Conservation (phyloP, 2,329 filamentous ascomycete genomes). For the Paecilomyces sp. region DNA sequence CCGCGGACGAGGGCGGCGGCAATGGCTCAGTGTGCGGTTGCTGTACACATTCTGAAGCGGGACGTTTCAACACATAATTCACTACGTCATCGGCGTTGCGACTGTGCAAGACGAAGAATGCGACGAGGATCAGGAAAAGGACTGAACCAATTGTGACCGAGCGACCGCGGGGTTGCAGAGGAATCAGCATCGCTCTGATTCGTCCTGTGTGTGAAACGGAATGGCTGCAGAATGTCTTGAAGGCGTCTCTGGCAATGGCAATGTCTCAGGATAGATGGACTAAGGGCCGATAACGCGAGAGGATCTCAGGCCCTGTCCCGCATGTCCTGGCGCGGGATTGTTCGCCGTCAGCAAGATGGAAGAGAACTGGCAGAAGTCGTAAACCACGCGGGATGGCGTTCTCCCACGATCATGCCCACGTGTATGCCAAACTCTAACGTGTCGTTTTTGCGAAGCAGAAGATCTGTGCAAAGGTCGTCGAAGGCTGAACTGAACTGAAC, state of each 20-base stretch:
- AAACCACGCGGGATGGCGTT: neutral
- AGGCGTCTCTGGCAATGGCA: neutral
- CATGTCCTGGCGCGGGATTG: neutral
- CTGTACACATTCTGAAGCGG: neutral
- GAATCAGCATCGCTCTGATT: conserved; percentile 3
- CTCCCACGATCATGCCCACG: neutral
- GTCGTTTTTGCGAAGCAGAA: too few relatives aligned
- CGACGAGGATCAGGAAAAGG: conserved; percentile 16
- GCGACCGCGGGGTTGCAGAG: conserved; percentile 15
- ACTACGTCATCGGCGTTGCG: conserved; percentile 10
- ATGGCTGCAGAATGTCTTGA: neutral
- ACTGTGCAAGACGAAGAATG: conserved; percentile 18
- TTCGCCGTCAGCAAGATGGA: neutral
- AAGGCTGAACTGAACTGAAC: neutral
- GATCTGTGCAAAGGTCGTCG: neutral
- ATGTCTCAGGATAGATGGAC: neutral
- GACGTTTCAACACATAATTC: conserved; percentile 16
- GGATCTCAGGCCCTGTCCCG: neutral
- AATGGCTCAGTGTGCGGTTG: neutral
- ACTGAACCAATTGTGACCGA: conserved; percentile 20
- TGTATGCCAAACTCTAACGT: neutral
- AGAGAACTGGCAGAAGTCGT: neutral
- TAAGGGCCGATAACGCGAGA: neutral
- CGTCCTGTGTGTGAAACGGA: conserved; percentile 3
- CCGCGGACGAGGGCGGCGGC: neutral